Conservation (phyloP, 1,139 yeast species). For the Pichia sp. region DNA sequence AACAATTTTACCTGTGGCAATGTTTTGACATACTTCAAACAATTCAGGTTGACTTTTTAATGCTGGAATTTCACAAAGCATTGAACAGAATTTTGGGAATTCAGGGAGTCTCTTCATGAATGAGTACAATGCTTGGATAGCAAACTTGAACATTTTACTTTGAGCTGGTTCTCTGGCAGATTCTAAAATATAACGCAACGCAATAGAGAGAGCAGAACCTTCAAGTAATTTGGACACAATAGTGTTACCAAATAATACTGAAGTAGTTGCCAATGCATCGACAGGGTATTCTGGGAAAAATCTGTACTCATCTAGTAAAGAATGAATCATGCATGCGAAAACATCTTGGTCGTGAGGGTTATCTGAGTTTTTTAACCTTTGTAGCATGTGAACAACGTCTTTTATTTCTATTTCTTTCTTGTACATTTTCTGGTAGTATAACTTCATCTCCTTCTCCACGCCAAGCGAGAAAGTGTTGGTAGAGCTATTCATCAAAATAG, state of each 20-base stretch:
- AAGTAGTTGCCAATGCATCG: constrained; percentile 91
- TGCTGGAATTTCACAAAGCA: constrained; percentile 74
- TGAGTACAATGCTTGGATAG: constrained; percentile 90
- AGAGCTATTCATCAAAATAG: constrained; percentile 63
- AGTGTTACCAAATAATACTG: constrained; percentile 89
- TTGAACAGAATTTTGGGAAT: constrained; percentile 83
- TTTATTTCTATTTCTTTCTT: constrained; percentile 86
- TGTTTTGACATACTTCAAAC: constrained; percentile 62
- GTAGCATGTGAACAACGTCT: constrained; percentile 80
- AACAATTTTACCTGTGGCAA: constrained; percentile 49
- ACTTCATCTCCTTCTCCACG: constrained; percentile 91
- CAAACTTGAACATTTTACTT: constrained; percentile 91
- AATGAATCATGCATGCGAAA: constrained; percentile 98
- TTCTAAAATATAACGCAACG: constrained; percentile 81
- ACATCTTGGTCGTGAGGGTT: constrained; percentile 89
- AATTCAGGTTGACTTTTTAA: constrained; percentile 79
- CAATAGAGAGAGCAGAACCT: constrained; percentile 87
- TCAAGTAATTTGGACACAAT: constrained; percentile 80
- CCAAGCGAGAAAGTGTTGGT: constrained; percentile 58
- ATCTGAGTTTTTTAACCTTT: constrained; percentile 71
- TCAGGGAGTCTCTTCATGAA: constrained; percentile 81
- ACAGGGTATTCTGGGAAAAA: constrained; percentile 95
- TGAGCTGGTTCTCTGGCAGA: constrained; percentile 87
- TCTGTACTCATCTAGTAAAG: constrained; percentile 87
- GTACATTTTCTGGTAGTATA: constrained; percentile 88